Base-by-base conservation (phyloP, 2,329 filamentous ascomycete species). In the Penicillium sp. region DNA sequence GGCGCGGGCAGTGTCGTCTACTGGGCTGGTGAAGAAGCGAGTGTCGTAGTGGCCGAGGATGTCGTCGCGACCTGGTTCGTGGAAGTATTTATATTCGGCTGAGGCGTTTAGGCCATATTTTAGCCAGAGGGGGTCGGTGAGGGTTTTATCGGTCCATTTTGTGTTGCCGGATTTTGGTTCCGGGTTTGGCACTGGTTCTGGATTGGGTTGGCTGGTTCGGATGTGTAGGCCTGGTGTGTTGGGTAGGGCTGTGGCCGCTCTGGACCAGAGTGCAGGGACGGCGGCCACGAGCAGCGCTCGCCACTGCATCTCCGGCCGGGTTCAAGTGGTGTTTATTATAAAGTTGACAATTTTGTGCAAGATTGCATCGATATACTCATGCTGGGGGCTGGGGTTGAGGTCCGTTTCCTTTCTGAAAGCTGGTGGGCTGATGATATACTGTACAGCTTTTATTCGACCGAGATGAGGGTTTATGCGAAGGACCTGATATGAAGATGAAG, bases 21-120 rank as follows among this genome's bases (percentile, higher is more conserved):
- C 81, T 3, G 81, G 68, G n/a, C 80, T 74, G 37, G 80, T 77
- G 74, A 88, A 93, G 74, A 82, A 93, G 58, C 90, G 85, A 23
- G 69, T 72, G 72, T 93, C 89, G 73, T 93, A 93, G 75, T 93
- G 89, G 49, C 84, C 83, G 22, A 89, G 80, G 27, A 81, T 79
- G 51, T 84, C 75, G 63, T 80, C 79, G 51, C 75, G 76, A 49
- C 87, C 86, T 0, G 86, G 83, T 68, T 90, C 87, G 54, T 81
- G 77, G 72, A 88, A 89, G 73, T 88, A 88, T 68, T 88, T 89
- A 52, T 67, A 70, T 49, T 78, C 75, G 55, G 60, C 63, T 8
- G 67, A 67, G 8, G 55, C 57, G 55, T 69, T 69, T 20, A 69
- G 60, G 0, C 67, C 61, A 51, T 69, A 69, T 44, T 67, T 60